Base-by-base conservation (phyloP, 345 rosid genomes). In the Lumnitzera littorea region DNA sequence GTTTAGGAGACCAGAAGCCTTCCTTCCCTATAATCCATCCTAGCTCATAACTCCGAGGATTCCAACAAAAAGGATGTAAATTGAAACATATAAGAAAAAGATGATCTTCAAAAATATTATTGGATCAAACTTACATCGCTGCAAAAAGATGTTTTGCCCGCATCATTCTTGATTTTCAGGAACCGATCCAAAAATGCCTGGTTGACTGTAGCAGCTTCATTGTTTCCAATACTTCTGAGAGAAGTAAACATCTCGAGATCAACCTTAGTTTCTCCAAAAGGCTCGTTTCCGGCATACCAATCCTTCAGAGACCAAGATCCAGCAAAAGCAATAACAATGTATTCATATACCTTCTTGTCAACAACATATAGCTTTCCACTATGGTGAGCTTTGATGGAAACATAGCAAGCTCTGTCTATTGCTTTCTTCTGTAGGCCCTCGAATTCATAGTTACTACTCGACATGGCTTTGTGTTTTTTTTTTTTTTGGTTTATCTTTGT, bases 181-280 rank as follows among this genome's bases (percentile, higher is more conserved):
- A 80, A 80, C 56, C 67, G 69, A 5, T 24, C 49, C 55, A 81
- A 66, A 65, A 80, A 86, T 46, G 86, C 89, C 74, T 84, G 68
- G 70, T 91, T 84, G 53, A 85, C 84, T n/a, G 60, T 74, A 46
- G 87, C 95, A 57, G 59, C 64, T 17, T 60, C 71, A 53, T 74
- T 53, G 51, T 71, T 79, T 61, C 86, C 85, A 43, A 91, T 51
- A 64, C 70, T 81, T 72, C 77, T 72, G 51, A 91, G 82, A 61
- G 80, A 82, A 51, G 88, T 87, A 58, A 83, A 80, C 3, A 71
- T 53, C 5, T 24, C 11, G 27, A 50, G 77, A 3, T 85, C 76
- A 62, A 80, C 69, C 73, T 65, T 58, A 5, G 66, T 69, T 55
- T 76, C 84, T 43, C 91, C 98, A 41, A 88, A 91, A 5, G 90